Base-by-base conservation (phyloP, 192 early-diverging fungal genomes). In the Haplosporangium gracile region DNA sequence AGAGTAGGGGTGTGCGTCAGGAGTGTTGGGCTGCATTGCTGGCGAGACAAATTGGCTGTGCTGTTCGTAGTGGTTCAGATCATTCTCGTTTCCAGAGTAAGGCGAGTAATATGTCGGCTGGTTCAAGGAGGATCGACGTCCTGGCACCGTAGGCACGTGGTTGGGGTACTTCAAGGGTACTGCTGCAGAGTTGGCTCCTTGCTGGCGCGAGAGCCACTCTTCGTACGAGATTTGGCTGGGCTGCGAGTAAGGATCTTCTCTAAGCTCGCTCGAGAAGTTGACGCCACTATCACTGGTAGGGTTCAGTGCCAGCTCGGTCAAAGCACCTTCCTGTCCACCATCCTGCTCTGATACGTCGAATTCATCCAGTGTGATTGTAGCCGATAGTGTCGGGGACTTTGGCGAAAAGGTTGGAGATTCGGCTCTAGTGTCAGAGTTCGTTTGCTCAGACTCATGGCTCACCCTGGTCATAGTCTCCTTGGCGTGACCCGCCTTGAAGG, bases 341-440 rank as follows among this genome's bases (percentile, higher is more conserved):
- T 26, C 63, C 2, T 72, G 70, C 4, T 68, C 74, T 5, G 47
- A 7, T 34, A 53, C 65, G 0, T 18, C 68, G 16, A 47, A 16
- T 26, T 68, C 80, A 49, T 81, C 75, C 47, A 82, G n/a, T 29
- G 81, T 82, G 2, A 76, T 77, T 38, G 75, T 43, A 11, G 75
- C 45, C 4, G 81, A 82, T 1, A 82, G 20, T 16, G 75, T 65
- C 10, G 60, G 60, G 2, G 60, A 65, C 29, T 65, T 65, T 2
- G 60, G 60, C 26, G 60, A 29, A 29, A 29, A 65, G n/a, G 29
- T 53, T 38, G 81, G 70, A 1, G 75, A 63, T 18, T 74, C 75
- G 2, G 80, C 80, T 32, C 70, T 75, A 4, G 80, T 75, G 49
- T 82, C 74, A 24, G 63, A 32, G 47, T 81, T 75, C 0, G 81